Evolutionary conservation across 768 basidiomycete genomes (phyloP), one percentile per base, ranked within the genome.

Genomic region (Chiua virens): DNA sequence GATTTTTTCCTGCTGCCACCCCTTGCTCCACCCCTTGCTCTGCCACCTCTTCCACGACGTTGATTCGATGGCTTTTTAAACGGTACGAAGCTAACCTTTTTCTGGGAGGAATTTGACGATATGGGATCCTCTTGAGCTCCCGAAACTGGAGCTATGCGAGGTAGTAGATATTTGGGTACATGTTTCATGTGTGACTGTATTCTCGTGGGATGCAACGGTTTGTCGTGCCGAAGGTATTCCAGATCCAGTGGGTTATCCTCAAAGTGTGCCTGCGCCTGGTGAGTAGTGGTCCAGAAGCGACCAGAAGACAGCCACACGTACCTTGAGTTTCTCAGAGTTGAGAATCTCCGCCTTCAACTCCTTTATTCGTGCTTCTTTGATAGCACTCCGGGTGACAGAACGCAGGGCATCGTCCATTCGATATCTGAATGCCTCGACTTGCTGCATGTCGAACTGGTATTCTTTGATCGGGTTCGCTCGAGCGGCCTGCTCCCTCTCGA

Each of bases 371-470:
- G 97, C 97, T 69, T 99, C 96, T 57, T 86, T 81, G 54, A 98
- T 83, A 8, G 87, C 83, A 50, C 82, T 86, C 58, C 86, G 79
- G 49, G 97, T 98, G 10, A 97, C 94, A 41, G 86, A 81, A 56
- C 92, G 78, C 60, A 98, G 65, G 2, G 92, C 97, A 64, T 98
- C 97, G 64, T 96, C 92, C 96, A 98, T 98, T 42, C 97, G 80
- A 72, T 99, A 99, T 63, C 95, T 76, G 73, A 99, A 99, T 20
- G 92, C 93, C 61, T 99, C 95, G 18, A 98, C 92, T 75, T 97
- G 89, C 66, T 85, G 90, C 86, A 89, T 89, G 53, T 97, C 94
- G 61, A 98, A 98, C 34, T 85, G 80, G 71, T 96, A 99, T 68
- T 95, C 93, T 66, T 91, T 89, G 56, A 87, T 70, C 52, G 79